phyloP scores from a whole-genome alignment of 192 early-diverging fungal species.

The Entophlyctis luteolus region DNA sequence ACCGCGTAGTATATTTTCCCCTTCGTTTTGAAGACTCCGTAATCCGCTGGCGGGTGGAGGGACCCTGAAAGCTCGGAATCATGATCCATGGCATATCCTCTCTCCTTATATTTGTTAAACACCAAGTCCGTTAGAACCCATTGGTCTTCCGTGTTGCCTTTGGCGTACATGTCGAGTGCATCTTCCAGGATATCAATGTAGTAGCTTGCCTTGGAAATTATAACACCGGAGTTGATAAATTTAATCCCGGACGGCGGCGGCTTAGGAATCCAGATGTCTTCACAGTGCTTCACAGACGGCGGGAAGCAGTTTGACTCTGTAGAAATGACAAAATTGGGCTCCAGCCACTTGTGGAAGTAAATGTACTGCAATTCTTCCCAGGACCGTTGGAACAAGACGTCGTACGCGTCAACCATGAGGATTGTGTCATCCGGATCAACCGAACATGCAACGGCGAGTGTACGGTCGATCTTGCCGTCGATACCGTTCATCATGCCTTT shows the following conservation, averaged over 20 bases:
- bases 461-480: background rate
- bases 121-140: background rate
- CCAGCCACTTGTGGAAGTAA: background rate
- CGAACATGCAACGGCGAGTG: background rate
- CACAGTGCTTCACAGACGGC: background rate
- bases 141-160: background rate
- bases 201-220: background rate
- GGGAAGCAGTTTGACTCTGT: background rate
- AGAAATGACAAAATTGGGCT: background rate
- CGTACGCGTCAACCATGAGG: constrained; percentile 1
- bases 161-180: too few relatives aligned
- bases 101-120: background rate
- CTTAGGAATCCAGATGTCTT: background rate
- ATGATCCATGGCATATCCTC: background rate
- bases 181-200: too few relatives aligned
- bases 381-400: background rate
- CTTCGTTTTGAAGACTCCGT: background rate
- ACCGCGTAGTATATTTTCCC: background rate
- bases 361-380: background rate
- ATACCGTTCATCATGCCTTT: background rate
- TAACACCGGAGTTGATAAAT: background rate
- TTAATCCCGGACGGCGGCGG: background rate
- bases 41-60: background rate
- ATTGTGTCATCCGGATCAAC: background rate
- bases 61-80: background rate